These are phyloP conservation scores for Tulasnella sp. DNA, from an alignment of 768 basidiomycete genomes.

Conservation along the genomic window DNA sequence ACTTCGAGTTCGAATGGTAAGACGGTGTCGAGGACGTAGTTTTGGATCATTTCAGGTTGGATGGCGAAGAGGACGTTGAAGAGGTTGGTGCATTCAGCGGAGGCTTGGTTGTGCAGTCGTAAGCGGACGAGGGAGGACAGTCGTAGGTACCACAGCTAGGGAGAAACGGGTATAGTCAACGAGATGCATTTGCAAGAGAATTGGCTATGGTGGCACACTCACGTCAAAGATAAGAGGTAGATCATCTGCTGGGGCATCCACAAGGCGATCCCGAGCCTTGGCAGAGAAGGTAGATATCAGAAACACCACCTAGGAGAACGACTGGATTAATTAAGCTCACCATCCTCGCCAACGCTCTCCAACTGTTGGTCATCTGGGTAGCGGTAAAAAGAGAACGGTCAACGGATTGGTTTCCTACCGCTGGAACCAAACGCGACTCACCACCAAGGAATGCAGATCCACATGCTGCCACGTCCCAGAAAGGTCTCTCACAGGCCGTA, in stretches of 20 bases:
- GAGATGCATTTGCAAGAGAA: not conserved
- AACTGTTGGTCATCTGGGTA: conserved; percentile 75
- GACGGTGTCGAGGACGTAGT: conserved; percentile 52
- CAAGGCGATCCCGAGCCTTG: conserved; percentile 56
- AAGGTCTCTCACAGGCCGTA: conserved; percentile 62
- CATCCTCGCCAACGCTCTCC: conserved; percentile 78
- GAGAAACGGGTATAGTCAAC: not conserved
- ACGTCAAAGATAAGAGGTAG: conserved; percentile 57
- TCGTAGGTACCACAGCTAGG: conserved; percentile 76
- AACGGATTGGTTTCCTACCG: not conserved
- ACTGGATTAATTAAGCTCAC: conserved; percentile 25
- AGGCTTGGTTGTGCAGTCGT: conserved; percentile 78
- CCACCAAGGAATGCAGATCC: conserved; percentile 74
- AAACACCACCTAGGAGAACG: not conserved
- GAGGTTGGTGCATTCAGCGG: conserved; percentile 74
- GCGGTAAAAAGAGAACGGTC: not conserved
- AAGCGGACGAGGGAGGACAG: conserved; percentile 70
- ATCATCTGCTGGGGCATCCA: conserved; percentile 62
- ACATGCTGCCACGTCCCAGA: conserved; percentile 63
- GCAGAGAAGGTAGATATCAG: not conserved
- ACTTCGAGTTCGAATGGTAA: conserved; percentile 54
- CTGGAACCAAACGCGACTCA: conserved; percentile 37
- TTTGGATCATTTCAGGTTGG: conserved; percentile 44
- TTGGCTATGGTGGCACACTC: conserved; percentile 29
- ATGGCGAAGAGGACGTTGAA: conserved; percentile 60